A percentile compares a stretch with the other conserved stretches of the same genome.
Evolutionary conservation across 257 asterid species (phyloP).

Genomic region (Solanum chaucha): DNA sequence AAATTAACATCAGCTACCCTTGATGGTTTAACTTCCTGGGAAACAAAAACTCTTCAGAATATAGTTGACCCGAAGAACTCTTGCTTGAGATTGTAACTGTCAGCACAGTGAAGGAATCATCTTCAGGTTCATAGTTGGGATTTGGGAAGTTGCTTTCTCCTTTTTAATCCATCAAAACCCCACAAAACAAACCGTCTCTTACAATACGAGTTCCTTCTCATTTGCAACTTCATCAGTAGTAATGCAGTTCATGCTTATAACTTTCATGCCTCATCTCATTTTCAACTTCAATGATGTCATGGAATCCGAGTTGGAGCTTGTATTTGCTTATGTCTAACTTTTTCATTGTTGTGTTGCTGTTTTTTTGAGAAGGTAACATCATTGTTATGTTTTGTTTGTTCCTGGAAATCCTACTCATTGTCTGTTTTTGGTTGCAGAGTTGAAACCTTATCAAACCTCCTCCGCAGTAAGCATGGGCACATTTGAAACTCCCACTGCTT

Average conservation of each 20-base stretch:
- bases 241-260: not conserved
- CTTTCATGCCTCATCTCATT: not conserved
- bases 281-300: not conserved
- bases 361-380: not conserved
- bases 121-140: not conserved
- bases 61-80: not conserved
- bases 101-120: not conserved
- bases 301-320: not conserved
- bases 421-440: slow-evolving; percentile 26
- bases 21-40: not conserved
- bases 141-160: not conserved
- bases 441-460: slow-evolving; percentile 43
- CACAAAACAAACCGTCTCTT: not conserved
- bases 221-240: not conserved
- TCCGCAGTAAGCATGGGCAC: slow-evolving; percentile 31
- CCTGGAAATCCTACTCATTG: not conserved
- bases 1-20: not conserved
- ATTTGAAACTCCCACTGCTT: slow-evolving; percentile 51
- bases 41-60: not conserved
- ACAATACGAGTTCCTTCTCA: not conserved
- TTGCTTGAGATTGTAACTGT: not conserved
- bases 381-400: not conserved
- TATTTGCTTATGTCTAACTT: not conserved
- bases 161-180: not conserved
- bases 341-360: not conserved